These are phyloP conservation scores for Lactarius tabidus DNA, from an alignment of 768 basidiomycete species.

Conservation along the genomic window DNA sequence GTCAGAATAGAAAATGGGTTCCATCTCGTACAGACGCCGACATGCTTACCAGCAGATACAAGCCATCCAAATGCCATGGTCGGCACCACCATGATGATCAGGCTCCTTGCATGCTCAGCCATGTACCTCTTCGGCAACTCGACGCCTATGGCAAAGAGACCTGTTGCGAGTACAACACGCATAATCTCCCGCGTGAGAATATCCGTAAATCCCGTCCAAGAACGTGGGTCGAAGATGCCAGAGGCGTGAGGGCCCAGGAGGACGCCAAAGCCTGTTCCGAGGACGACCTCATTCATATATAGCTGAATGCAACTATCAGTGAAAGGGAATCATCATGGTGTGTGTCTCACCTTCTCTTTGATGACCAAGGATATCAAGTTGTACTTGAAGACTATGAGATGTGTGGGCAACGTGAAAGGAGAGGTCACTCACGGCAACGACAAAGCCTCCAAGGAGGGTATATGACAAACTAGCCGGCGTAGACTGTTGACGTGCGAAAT, in stretches of 20 bases:
- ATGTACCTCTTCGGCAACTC: slow-evolving; percentile 88
- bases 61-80: slow-evolving; percentile 88
- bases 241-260: slow-evolving; percentile 70
- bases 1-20: not conserved
- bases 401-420: not conserved
- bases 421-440: slow-evolving; percentile 40
- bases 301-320: slow-evolving; percentile 40
- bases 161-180: slow-evolving; percentile 83
- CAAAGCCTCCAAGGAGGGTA: slow-evolving; percentile 57
- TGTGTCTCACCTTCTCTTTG: slow-evolving; percentile 62
- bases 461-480: slow-evolving; percentile 53
- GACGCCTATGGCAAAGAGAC: slow-evolving; percentile 93
- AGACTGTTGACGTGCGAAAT: slow-evolving; percentile 41
- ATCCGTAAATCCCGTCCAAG: slow-evolving; percentile 55
- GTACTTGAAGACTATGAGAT: slow-evolving; percentile 50
- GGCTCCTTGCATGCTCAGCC: slow-evolving; percentile 67
- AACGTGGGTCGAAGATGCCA: slow-evolving; percentile 69
- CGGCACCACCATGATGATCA: slow-evolving; percentile 67
- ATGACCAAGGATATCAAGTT: slow-evolving; percentile 79
- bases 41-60: slow-evolving; percentile 55
- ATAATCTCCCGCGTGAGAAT: slow-evolving; percentile 82
- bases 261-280: slow-evolving; percentile 71
- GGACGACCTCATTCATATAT: slow-evolving; percentile 91
- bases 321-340: not conserved
- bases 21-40: not conserved